A percentile compares a stretch with the other conserved stretches of the same genome.
Evolutionary conservation across 2,329 filamentous ascomycete species (phyloP).

Genomic region (Massarina eburnea): DNA sequence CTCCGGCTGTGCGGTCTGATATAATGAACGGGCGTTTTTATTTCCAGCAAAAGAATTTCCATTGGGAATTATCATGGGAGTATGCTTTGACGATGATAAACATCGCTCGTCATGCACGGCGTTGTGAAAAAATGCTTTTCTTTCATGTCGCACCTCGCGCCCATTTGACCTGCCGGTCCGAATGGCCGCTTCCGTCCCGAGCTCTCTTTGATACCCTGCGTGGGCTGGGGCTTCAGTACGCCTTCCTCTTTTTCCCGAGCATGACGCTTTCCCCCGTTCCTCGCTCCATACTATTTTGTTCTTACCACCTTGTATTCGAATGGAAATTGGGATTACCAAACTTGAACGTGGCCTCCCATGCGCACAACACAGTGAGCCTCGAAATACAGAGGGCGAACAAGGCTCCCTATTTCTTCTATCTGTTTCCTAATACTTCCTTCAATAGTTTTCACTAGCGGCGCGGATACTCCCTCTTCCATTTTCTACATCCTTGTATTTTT

Average conservation of each 20-base stretch:
- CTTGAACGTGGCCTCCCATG: neutral
- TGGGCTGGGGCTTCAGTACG: slow-evolving; percentile 20
- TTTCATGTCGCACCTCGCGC: slow-evolving; percentile 22
- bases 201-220: slow-evolving; percentile 40
- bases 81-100: slow-evolving; percentile 38
- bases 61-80: slow-evolving; percentile 38
- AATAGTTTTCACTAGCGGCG: neutral
- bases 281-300: slow-evolving; percentile 4
- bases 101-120: slow-evolving; percentile 38
- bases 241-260: slow-evolving; percentile 8
- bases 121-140: slow-evolving; percentile 41
- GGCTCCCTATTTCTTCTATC: neutral
- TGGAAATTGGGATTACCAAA: neutral
- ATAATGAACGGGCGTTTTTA: slow-evolving; percentile 54
- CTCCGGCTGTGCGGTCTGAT: slow-evolving; percentile 95
- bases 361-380: neutral
- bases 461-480: slow-evolving; percentile 6
- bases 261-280: neutral
- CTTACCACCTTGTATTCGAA: slow-evolving; percentile 9
- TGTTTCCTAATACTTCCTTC: slow-evolving; percentile 3
- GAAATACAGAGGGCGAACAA: no score
- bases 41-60: slow-evolving; percentile 28
- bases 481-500: slow-evolving; percentile 13
- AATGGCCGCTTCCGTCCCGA: slow-evolving; percentile 33
- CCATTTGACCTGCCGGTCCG: slow-evolving; percentile 26